phyloP scores from a whole-genome alignment of 176 grass and related monocot species.

The Alloteropsis semialata region DNA sequence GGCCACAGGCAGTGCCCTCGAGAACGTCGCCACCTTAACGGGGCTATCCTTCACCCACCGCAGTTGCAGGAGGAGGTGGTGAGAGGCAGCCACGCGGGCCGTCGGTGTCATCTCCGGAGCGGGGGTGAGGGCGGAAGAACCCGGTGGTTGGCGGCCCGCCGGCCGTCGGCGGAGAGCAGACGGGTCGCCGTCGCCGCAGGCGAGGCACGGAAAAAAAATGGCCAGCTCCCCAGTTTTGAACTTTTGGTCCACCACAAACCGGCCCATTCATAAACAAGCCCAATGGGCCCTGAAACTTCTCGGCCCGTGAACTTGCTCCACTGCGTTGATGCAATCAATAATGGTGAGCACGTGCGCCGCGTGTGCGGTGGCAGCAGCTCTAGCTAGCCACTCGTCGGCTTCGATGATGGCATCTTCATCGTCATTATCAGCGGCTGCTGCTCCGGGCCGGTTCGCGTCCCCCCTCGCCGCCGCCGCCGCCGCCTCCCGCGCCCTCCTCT shows the following conservation, averaged over 20 bases:
- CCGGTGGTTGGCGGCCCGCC: too few species aligned
- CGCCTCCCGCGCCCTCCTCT: background rate
- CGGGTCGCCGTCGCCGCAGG: too few species aligned
- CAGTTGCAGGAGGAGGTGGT: too few species aligned
- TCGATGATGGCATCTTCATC: slow-evolving; percentile 15
- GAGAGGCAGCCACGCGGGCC: background rate
- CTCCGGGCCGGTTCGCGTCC: slow-evolving; percentile 8
- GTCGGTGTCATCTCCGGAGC: background rate
- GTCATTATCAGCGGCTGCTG: background rate
- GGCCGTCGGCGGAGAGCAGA: too few species aligned
- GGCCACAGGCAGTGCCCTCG: background rate
- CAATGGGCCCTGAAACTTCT: background rate
- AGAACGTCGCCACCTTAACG: background rate
- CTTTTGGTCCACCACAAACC: background rate
- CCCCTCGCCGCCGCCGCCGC: background rate
- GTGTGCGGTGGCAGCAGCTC: background rate
- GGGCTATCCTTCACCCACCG: background rate
- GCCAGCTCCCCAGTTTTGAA: too few species aligned
- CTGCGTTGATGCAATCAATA: too few species aligned
- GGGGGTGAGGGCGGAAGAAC: too few species aligned
- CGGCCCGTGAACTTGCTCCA: background rate
- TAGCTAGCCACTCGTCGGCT: background rate
- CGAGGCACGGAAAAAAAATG: too few species aligned
- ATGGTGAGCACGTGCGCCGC: background rate
- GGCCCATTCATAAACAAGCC: background rate